Evolutionary conservation across 805 yeast genomes (phyloP), one percentile per base, ranked within the genome.

Genomic region (Candida maesae): DNA sequence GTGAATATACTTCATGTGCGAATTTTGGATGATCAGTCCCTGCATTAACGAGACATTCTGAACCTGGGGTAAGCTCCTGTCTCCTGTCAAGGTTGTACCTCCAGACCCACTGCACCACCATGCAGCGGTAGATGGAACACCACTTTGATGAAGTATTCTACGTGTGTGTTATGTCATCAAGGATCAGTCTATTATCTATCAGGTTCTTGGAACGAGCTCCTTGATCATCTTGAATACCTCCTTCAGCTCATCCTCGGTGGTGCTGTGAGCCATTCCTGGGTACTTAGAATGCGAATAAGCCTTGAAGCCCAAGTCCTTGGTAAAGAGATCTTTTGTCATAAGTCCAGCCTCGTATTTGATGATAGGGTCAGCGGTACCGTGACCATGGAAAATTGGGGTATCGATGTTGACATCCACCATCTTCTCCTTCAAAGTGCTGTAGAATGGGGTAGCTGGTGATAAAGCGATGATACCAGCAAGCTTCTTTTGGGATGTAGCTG

Each of bases 361-460:
- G 4, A 90, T 67, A 1, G 83, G 84, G 58, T 91, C 98, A 3
- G 57, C 62, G 5, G 79, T 78, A 24, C 99, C 98, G 61, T 91
- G 97, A 7, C 93, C 95, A 52, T 86, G 85, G 66, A 89, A 87
- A 7, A 87, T 67, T 1, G 95, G 95, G 0, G 95, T 84, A 6
- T 69, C 64, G 13, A 63, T 56, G 58, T 88, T 87, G 25, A 57
- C 55, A n/a, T 64, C 60, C 12, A 55, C 46, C 41, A 57, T 46
- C 20, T 56, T 29, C 14, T 46, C 52, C 31, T 33, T 44, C 19
- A 63, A 28, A 14, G 46, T 43, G 2, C 45, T 46, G 32, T 45
- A 33, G 31, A 67, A 40, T 7, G 63, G 59, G 44, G 78, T 65
- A 54, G 86, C 87, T 1, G 96, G 97, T 1, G 95, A 84, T 35